Evolutionary conservation across 352 stramenopile species (phyloP).

Genomic region (Aphanomyces cochlioides): DNA sequence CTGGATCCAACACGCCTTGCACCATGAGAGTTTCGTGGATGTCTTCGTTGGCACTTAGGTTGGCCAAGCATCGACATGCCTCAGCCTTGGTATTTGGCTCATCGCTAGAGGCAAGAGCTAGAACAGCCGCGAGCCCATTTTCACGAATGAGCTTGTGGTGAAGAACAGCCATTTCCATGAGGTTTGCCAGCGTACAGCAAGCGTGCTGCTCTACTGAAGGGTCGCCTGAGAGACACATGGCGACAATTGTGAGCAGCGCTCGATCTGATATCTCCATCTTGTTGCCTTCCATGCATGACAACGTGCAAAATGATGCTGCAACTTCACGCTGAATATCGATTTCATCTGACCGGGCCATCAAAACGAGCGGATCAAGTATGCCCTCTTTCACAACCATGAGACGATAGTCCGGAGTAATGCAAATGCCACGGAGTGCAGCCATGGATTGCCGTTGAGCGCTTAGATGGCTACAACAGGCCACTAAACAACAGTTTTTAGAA

Average conservation of each 20-base stretch:
- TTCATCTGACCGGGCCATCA: slow-evolving; percentile 93
- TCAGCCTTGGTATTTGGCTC: slow-evolving; percentile 90
- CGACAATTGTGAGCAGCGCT: slow-evolving; percentile 93
- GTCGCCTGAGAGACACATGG: slow-evolving; percentile 91
- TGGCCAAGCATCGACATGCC: slow-evolving; percentile 90
- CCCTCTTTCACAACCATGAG: slow-evolving; percentile 89
- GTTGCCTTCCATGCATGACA: slow-evolving; percentile 94
- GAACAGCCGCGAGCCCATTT: slow-evolving; percentile 88
- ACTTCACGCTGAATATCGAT: slow-evolving; percentile 90
- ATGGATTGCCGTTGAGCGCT: slow-evolving; percentile 92
- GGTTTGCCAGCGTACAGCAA: slow-evolving; percentile 92
- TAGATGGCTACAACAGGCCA: slow-evolving; percentile 92
- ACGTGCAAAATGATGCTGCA: slow-evolving; percentile 89
- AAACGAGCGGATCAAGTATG: slow-evolving; percentile 92
- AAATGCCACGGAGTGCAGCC: slow-evolving; percentile 89
- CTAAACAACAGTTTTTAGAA: slow-evolving; percentile 22
- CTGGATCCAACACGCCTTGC: slow-evolving; percentile 86
- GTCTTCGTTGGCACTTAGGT: slow-evolving; percentile 93
- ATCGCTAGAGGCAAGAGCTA: slow-evolving; percentile 86
- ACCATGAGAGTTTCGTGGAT: slow-evolving; percentile 89
- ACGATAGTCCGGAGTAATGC: slow-evolving; percentile 89
- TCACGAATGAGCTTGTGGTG: slow-evolving; percentile 94
- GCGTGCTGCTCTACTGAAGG: slow-evolving; percentile 88
- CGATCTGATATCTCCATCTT: slow-evolving; percentile 94
- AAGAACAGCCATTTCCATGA: slow-evolving; percentile 93